Conservation (phyloP, 371 early-diverging fungal species). For the Syncephalastrum racemosum region DNA sequence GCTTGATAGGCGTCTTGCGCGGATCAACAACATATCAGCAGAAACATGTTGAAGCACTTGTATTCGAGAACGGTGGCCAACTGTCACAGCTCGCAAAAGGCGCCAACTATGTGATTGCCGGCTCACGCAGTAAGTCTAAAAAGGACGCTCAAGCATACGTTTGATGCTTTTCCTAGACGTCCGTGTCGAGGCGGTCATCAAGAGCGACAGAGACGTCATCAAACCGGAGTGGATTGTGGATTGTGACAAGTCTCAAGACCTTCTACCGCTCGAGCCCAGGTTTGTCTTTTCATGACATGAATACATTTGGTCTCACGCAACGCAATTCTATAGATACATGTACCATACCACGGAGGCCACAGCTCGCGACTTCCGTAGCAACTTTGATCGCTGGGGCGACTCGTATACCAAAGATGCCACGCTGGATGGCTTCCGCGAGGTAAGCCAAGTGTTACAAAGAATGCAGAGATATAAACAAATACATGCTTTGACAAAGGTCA, state of each 20-base stretch:
- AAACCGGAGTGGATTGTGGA: slow-evolving; percentile 62
- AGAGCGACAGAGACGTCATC: slow-evolving; percentile 51
- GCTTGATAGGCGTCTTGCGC: no score
- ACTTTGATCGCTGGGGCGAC: slow-evolving; percentile 71
- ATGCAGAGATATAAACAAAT: neutral
- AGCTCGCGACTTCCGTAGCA: slow-evolving; percentile 34
- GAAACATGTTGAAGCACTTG: slow-evolving; percentile 45
- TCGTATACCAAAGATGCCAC: slow-evolving; percentile 59
- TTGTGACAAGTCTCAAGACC: slow-evolving; percentile 47
- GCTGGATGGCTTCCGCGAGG: slow-evolving; percentile 53
- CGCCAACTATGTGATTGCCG: slow-evolving; percentile 59
- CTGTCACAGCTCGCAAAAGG: slow-evolving; percentile 54
- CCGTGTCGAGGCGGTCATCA: slow-evolving; percentile 49
- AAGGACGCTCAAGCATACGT: neutral
- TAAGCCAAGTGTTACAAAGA: slow-evolving; percentile 14
- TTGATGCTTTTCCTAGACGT: slow-evolving; percentile 28
- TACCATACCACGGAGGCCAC: slow-evolving; percentile 54
- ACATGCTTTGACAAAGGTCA: slow-evolving; percentile 11
- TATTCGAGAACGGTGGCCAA: slow-evolving; percentile 64
- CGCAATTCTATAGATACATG: slow-evolving; percentile 50
- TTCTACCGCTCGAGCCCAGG: slow-evolving; percentile 61
- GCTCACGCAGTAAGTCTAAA: slow-evolving; percentile 36
- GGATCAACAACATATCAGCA: no score
- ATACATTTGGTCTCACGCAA: neutral
- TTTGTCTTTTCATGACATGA: slow-evolving; percentile 9